phyloP scores from a whole-genome alignment of 2,329 filamentous ascomycete species.

The Alternaria tenuissima region DNA sequence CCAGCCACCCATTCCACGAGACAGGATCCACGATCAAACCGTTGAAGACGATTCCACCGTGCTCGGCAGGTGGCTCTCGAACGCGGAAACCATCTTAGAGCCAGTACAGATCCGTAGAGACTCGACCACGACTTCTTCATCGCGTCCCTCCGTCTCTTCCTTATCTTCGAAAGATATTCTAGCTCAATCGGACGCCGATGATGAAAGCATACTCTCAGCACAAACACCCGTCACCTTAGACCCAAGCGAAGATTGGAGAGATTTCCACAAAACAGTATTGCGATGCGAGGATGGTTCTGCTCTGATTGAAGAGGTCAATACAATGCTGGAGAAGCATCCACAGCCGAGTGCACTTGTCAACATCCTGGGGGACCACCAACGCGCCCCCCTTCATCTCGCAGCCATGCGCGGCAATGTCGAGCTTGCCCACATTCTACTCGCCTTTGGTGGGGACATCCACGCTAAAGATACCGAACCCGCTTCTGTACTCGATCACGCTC shows the following conservation, averaged over 20 bases:
- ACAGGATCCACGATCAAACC: not conserved
- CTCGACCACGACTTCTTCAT: slow-evolving; percentile 9
- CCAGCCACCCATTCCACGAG: not conserved
- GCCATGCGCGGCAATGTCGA: slow-evolving; percentile 22
- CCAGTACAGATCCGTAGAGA: not conserved
- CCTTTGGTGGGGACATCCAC: slow-evolving; percentile 23
- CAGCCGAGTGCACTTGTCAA: slow-evolving; percentile 16
- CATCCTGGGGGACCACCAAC: slow-evolving; percentile 15
- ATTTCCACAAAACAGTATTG: slow-evolving; percentile 25
- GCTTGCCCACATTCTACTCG: slow-evolving; percentile 19
- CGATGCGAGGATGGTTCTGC: not conserved
- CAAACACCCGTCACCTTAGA: not conserved
- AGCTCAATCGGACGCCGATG: slow-evolving; percentile 8
- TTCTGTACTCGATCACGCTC: slow-evolving; percentile 27
- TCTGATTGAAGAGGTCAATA: slow-evolving; percentile 8
- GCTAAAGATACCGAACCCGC: slow-evolving; percentile 23
- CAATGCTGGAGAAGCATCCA: slow-evolving; percentile 15
- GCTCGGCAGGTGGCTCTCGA: slow-evolving; percentile 11
- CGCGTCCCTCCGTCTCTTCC: slow-evolving; percentile 15
- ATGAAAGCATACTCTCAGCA: slow-evolving; percentile 3
- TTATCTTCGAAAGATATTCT: slow-evolving; percentile 4
- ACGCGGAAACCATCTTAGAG: slow-evolving; percentile 17
- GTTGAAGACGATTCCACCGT: not conserved
- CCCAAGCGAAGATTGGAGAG: slow-evolving; percentile 17
- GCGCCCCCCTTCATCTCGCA: slow-evolving; percentile 27